Evolutionary conservation across 23 red algal species (phyloP), one percentile per base, ranked within the genome.

Genomic region (Chondrus crispus): DNA sequence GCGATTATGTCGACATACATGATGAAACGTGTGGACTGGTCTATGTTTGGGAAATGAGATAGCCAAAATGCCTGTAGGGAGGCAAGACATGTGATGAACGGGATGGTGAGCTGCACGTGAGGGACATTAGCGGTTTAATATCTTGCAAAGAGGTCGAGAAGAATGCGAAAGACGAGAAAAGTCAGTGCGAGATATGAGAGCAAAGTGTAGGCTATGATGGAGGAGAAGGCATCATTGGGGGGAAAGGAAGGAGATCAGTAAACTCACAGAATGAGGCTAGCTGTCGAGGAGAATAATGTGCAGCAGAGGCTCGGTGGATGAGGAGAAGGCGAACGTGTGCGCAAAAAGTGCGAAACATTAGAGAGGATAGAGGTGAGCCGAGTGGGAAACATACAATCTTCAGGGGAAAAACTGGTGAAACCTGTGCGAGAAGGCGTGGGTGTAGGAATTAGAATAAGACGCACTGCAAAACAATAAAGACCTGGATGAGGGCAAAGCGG

Each of bases 211-310:
- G 87, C 87, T 2, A 72, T 49, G 36, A 90, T 33, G 18, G 46
- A 41, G 36, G 72, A 42, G 48, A n/a, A n/a, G n/a, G n/a, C n/a
- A n/a, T 90, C 52, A 19, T 33, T 29, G 9, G 38, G 72, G 2
- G 86, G 52, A 80, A 90, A 90, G 4, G 74, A 39, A 9, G 80
- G 55, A 57, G 16, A 32, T 3, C 71, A 62, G 36, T 69, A 39
- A 12, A 80, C n/a, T n/a, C n/a, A n/a, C n/a, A 53, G 64, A 80
- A 90, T 43, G 87, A 73, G 68, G 87, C 45, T 20, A 90, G 41
- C 14, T 22, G 60, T 32, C n/a, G n/a, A n/a, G n/a, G n/a, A n/a
- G n/a, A n/a, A n/a, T n/a, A n/a, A n/a, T n/a, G n/a, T n/a, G n/a
- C n/a, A n/a, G n/a, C n/a, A n/a, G n/a, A n/a, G n/a, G n/a, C n/a